phyloP scores from a whole-genome alignment of 2,329 filamentous ascomycete species.

The Beauveria pseudobassiana region DNA sequence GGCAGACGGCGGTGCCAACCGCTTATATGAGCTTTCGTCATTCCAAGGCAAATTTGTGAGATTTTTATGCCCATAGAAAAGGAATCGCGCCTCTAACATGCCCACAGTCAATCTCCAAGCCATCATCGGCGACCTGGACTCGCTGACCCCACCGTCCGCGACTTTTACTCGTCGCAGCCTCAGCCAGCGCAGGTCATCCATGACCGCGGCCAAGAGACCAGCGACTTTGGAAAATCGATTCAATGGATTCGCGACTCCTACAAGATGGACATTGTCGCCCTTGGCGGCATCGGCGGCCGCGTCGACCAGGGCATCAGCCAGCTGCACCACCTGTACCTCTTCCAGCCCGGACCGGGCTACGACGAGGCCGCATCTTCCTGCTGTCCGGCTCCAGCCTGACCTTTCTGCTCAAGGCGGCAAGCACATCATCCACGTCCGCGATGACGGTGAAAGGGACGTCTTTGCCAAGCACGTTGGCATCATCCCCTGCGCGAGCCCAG shows the following conservation, averaged over 20 bases:
- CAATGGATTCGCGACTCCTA: conserved; percentile 42
- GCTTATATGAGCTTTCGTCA: conserved; percentile 46
- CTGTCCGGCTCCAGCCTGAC: conserved; percentile 75
- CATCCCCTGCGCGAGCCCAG: conserved; percentile 70
- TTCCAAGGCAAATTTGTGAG: conserved; percentile 36
- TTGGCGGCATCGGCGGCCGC: conserved; percentile 81
- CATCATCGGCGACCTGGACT: conserved; percentile 90
- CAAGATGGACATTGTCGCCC: conserved; percentile 59
- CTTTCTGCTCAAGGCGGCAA: conserved; percentile 63
- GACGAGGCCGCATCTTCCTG: conserved; percentile 58
- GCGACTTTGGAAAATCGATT: conserved; percentile 84
- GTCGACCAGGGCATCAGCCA: conserved; percentile 90
- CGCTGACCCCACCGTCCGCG: conserved; percentile 54
- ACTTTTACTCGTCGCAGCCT: conserved; percentile 56
- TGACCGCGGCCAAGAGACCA: conserved; percentile 76
- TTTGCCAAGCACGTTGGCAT: conserved; percentile 81
- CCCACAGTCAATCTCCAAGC: conserved; percentile 50
- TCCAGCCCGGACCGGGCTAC: conserved; percentile 44
- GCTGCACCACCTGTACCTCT: conserved; percentile 73
- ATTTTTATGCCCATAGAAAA: background rate
- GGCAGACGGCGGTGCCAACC: conserved; percentile 87
- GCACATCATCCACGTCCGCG: conserved; percentile 61
- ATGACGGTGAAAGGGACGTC: conserved; percentile 35
- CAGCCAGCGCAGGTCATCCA: conserved; percentile 52
- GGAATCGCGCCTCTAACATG: background rate